Evolutionary conservation across 2,329 filamentous ascomycete genomes (phyloP).

Genomic region (Plectosphaerella cucumerina): DNA sequence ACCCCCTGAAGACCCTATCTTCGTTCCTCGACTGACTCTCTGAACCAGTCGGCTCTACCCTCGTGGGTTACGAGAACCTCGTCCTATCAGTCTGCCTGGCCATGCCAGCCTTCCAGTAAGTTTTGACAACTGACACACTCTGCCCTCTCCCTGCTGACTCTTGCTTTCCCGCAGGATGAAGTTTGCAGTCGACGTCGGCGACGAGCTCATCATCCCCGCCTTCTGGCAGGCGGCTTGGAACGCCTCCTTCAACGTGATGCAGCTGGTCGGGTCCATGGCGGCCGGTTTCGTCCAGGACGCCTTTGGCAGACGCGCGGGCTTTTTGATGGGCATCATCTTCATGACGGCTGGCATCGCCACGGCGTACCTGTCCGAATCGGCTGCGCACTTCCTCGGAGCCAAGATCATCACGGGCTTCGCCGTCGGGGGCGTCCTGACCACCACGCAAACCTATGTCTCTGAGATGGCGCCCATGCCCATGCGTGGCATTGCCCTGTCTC

Average conservation of each 20-base stretch:
- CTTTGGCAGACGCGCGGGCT: constrained; percentile 11
- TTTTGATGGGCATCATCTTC: constrained; percentile 10
- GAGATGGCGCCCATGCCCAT: constrained; percentile 9
- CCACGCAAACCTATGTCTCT: constrained; percentile 14
- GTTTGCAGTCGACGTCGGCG: constrained; percentile 13
- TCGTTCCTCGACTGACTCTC: neutral
- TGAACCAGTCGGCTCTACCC: constrained; percentile 7
- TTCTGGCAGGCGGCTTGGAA: constrained; percentile 18
- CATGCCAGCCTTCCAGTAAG: constrained; percentile 16
- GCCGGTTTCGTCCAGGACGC: constrained; percentile 14
- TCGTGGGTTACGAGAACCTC: constrained; percentile 15
- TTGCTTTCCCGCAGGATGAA: constrained; percentile 5
- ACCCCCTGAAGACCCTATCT: neutral
- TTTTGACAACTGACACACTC: neutral
- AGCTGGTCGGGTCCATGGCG: constrained; percentile 12
- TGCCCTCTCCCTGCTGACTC: too few relatives aligned
- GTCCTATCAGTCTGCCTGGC: constrained; percentile 13
- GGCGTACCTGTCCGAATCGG: constrained; percentile 9
- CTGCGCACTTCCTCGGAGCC: constrained; percentile 13
- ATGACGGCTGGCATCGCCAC: constrained; percentile 12
- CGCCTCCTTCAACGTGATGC: constrained; percentile 15
- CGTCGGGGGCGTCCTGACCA: constrained; percentile 12
- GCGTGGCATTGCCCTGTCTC: constrained; percentile 11
- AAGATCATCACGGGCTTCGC: constrained; percentile 17
- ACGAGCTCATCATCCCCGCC: constrained; percentile 14